Evolutionary conservation across 805 yeast genomes (phyloP), one percentile per base, ranked within the genome.

Genomic region (Metschnikowia lachancei): DNA sequence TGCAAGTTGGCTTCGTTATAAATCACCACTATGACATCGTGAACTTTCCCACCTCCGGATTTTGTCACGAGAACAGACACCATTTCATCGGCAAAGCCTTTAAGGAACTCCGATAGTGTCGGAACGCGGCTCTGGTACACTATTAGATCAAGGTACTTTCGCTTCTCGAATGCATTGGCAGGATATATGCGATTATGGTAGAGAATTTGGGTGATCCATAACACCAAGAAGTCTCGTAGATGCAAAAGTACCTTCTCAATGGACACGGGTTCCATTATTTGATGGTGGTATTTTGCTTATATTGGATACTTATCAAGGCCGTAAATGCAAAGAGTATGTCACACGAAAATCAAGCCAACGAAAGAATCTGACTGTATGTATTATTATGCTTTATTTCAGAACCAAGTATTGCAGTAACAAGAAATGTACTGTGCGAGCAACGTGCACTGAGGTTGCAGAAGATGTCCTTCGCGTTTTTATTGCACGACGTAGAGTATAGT

Each of bases 141-240:
- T 0, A 75, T 63, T n/a, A 67, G 47, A 38, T 74, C 74, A 53
- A 76, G 76, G 26, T 74, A 66, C 19, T 71, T 68, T 3, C 65
- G 64, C 11, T 59, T 57, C 18, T 64, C 67, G 57, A 77, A 86
- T 0, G 83, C 69, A 41, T 68, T 74, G 1, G 47, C 55, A 0
- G 83, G 83, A 54, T 85, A 85, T 0, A 85, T 62, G 1, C 63
- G 58, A 39, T 81, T 72, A 41, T 75, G 64, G 58, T 76, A 82
- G 40, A 83, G 61, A 1, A 83, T 67, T 35, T 79, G 79, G 49
- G 83, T 83, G 9, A 78, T 57, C 65, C 77, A 72, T 1, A 75
- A 77, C 2, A 68, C 63, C 11, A 83, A 49, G 42, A 81, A 75
- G 55, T 80, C 85, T 24, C 75, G 62, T 5, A 81, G 46, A 5